Evolutionary conservation across 352 stramenopile genomes (phyloP), one percentile per base, ranked within the genome.

Genomic region (Phytophthora fragariaefolia): DNA sequence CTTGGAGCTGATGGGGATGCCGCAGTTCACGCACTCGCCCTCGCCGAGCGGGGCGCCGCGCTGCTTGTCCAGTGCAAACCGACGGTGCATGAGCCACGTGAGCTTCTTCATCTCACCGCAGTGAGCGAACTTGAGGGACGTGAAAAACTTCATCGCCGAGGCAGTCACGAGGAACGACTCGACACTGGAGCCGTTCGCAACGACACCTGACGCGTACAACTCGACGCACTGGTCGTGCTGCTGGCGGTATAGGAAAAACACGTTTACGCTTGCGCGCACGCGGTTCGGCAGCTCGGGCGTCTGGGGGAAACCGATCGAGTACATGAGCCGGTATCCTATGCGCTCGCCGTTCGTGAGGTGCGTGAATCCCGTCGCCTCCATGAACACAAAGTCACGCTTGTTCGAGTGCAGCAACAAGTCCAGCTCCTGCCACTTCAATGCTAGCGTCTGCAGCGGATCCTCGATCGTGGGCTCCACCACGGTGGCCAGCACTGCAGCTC

Each of bases 91-190:
- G 51, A 80, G 63, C 73, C 73, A 80, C 52, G 73, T 66, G 34
- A 80, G 63, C 48, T 80, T 80, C 51, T 76, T 75, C 73, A 80
- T 77, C 51, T 80, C 64, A 18, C 68, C 73, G 47, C 69, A 77
- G 32, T 80, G 64, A 0, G 61, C 73, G 32, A 70, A 77, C 46
- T 70, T 74, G 13, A 68, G 53, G 3, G 42, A 58, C 51, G 72
- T 76, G 34, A 74, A 74, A 26, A 79, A 72, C 48, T 76, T 77
- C 68, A 74, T 73, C 3, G 73, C 64, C 18, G 69, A 74, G 0
- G 56, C 40, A 18, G 59, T 66, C 20, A 76, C 57, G 3, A 75
- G 23, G 18, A 80, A 65, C 23, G 72, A 71, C 43, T 74, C 68
- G 22, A 76, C 50, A 17, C 24, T 74, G 5, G 63, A 73, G 3